phyloP scores from a whole-genome alignment of 495 filamentous ascomycete species.

The Annulohypoxylon maeteangense region DNA sequence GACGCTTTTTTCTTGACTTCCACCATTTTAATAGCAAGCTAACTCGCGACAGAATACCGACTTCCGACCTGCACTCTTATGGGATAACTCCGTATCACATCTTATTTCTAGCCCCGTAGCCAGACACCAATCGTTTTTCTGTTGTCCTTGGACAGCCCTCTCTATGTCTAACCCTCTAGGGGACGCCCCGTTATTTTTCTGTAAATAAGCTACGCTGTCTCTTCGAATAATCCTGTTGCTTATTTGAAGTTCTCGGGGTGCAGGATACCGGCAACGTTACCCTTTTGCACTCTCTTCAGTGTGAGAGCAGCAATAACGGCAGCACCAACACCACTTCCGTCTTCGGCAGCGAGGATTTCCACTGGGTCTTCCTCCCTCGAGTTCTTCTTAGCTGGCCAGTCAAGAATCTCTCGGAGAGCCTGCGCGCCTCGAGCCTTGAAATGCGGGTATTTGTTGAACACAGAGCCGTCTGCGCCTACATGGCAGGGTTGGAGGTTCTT shows the following conservation, averaged over 20 bases:
- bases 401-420: slow-evolving; percentile 91
- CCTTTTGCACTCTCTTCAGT: slow-evolving; percentile 81
- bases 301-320: slow-evolving; percentile 95
- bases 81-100: slow-evolving; percentile 56
- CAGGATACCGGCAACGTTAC: slow-evolving; percentile 80
- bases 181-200: slow-evolving; percentile 16
- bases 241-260: slow-evolving; percentile 71
- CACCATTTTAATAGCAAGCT: slow-evolving; percentile 23
- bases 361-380: slow-evolving; percentile 80
- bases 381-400: slow-evolving; percentile 77
- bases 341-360: slow-evolving; percentile 86
- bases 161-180: slow-evolving; percentile 46
- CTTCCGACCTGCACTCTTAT: slow-evolving; percentile 67
- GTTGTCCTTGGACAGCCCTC: slow-evolving; percentile 22
- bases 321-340: slow-evolving; percentile 95
- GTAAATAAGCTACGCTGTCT: slow-evolving; percentile 10
- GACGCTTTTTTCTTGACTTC: not conserved
- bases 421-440: slow-evolving; percentile 91
- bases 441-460: slow-evolving; percentile 98
- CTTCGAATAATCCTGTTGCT: not conserved
- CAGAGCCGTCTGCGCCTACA: slow-evolving; percentile 93
- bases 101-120: slow-evolving; percentile 36
- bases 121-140: slow-evolving; percentile 35
- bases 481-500: slow-evolving; percentile 88
- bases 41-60: slow-evolving; percentile 55